phyloP scores from a whole-genome alignment of 116 monocot species.

The Posidonia oceanica region DNA sequence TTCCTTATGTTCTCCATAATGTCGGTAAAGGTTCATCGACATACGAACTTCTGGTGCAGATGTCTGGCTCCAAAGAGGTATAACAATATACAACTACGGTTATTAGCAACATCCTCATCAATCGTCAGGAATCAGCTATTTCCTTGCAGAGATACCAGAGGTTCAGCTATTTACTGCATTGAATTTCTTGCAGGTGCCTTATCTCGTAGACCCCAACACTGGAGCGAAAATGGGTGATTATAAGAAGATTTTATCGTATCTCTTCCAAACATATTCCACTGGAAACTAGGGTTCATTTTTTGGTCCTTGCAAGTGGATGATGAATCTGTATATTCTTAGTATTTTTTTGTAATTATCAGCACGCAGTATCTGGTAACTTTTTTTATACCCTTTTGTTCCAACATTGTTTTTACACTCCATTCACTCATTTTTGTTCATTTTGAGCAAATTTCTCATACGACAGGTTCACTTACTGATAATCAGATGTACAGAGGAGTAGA shows the following conservation, averaged over 20 bases:
- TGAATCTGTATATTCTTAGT: too few species aligned
- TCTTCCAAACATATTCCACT: constrained; percentile 47
- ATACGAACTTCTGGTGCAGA: constrained; percentile 32
- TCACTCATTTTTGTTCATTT: too few species aligned
- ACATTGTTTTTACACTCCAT: too few species aligned
- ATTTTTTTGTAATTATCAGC: too few species aligned
- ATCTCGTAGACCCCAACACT: constrained; percentile 64
- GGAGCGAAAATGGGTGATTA: constrained; percentile 45
- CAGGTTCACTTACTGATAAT: too few species aligned
- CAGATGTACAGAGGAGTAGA: too few species aligned
- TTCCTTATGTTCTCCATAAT: constrained; percentile 77
- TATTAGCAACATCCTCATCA: background rate
- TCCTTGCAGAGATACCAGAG: too few species aligned
- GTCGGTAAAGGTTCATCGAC: constrained; percentile 67
- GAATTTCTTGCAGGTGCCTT: constrained; percentile 46
- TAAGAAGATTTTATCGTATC: constrained; percentile 56
- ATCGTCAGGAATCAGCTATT: background rate
- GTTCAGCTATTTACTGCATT: background rate
- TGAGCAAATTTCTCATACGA: too few species aligned
- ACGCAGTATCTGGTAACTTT: too few species aligned
- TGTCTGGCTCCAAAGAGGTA: constrained; percentile 63
- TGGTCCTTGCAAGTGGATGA: too few species aligned
- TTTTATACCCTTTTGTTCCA: too few species aligned
- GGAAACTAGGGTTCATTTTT: constrained; percentile 1
- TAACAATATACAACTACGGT: background rate